These are phyloP conservation scores for Claviceps humidiphila DNA, from an alignment of 2,329 filamentous ascomycete genomes.

Conservation along the genomic window DNA sequence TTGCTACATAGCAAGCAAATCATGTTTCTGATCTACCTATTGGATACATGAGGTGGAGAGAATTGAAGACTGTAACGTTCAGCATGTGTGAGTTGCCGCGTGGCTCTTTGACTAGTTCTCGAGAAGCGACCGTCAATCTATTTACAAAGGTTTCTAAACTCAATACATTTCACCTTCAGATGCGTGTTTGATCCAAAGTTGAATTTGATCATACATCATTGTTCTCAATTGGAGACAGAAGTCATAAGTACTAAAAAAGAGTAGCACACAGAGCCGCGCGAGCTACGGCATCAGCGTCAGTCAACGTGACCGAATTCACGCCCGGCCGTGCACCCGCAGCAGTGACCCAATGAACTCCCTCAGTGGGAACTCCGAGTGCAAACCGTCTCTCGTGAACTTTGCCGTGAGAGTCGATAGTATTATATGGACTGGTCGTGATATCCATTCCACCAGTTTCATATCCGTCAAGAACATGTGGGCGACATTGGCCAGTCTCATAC, in stretches of 20 bases:
- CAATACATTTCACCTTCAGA: too few species aligned
- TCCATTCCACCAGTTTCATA: constrained; percentile 5
- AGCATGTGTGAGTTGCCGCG: background rate
- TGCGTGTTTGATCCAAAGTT: too few species aligned
- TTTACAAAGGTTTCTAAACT: too few species aligned
- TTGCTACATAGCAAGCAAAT: too few species aligned
- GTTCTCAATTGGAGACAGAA: too few species aligned
- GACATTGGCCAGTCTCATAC: constrained; percentile 2
- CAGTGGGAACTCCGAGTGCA: constrained; percentile 3
- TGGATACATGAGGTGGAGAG: background rate
- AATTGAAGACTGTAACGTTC: background rate
- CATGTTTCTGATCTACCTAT: too few species aligned
- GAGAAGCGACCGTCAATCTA: background rate
- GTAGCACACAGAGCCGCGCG: constrained; percentile 1
- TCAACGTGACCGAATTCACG: constrained; percentile 5
- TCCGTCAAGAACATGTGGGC: constrained; percentile 3
- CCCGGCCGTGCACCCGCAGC: constrained; percentile 3
- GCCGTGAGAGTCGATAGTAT: background rate
- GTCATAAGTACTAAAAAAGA: background rate
- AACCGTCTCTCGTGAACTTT: constrained; percentile 3
- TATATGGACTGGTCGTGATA: constrained; percentile 2
- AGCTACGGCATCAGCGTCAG: constrained; percentile 4
- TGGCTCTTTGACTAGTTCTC: background rate
- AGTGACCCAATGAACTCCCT: constrained; percentile 6
- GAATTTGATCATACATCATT: too few species aligned